Conservation (phyloP, 768 basidiomycete genomes). For the Kwoniella sp. region DNA sequence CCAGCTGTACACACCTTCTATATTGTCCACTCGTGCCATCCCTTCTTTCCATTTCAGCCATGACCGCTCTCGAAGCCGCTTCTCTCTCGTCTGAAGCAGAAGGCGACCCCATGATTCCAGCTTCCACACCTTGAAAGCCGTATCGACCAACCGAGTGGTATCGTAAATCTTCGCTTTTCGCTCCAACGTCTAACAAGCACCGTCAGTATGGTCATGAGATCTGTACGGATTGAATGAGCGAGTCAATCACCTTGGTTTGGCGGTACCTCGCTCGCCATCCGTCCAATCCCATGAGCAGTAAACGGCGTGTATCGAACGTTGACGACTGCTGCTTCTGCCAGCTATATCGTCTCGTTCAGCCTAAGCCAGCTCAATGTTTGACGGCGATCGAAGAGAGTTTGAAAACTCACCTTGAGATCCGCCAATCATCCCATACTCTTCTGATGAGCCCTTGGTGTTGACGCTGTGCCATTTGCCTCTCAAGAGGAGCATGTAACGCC, state of each 20-base stretch:
- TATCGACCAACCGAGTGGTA: constrained; percentile 5
- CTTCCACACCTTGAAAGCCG: constrained; percentile 9
- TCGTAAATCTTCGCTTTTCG: constrained; percentile 13
- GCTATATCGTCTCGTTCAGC: neutral
- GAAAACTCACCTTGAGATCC: constrained; percentile 13
- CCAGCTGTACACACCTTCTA: constrained; percentile 9
- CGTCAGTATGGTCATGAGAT: too few relatives aligned
- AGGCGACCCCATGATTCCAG: constrained; percentile 12
- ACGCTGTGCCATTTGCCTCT: neutral
- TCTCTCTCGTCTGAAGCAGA: constrained; percentile 11
- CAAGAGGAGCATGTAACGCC: constrained; percentile 7
- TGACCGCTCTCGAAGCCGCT: constrained; percentile 6
- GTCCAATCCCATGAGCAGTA: constrained; percentile 13
- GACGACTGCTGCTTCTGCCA: constrained; percentile 21
- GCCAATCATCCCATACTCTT: constrained; percentile 25
- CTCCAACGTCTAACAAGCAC: constrained; percentile 3
- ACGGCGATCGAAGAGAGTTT: too few relatives aligned
- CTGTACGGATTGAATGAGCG: neutral
- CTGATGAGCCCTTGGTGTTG: constrained; percentile 7
- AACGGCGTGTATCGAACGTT: constrained; percentile 6
- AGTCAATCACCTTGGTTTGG: neutral
- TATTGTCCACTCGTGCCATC: constrained; percentile 4
- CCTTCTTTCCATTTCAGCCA: constrained; percentile 19
- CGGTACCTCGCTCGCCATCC: constrained; percentile 4
- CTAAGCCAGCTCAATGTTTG: too few relatives aligned